Conservation (phyloP, 306 rosid genomes). For the Senna tora region DNA sequence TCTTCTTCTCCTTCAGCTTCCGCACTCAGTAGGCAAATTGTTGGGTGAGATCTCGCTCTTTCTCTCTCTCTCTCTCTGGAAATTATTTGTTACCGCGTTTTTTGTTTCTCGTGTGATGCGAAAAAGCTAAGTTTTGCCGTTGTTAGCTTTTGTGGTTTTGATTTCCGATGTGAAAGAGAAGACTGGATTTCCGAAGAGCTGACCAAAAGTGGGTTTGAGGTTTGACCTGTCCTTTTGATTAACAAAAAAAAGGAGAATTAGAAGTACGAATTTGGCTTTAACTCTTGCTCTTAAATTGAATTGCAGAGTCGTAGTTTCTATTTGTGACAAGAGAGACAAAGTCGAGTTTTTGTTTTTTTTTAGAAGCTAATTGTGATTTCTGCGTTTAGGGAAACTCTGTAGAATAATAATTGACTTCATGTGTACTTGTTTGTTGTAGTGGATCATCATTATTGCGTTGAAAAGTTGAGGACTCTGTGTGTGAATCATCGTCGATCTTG, state of each 20-base stretch:
- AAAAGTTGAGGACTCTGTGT: constrained; percentile 39
- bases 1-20: constrained; percentile 41
- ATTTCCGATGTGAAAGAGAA: constrained; percentile 55
- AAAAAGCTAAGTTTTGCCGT: constrained; percentile 15
- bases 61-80: constrained; percentile 20
- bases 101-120: neutral
- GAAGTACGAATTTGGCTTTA: constrained; percentile 3
- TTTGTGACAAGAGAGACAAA: constrained; percentile 3
- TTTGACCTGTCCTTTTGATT: constrained; percentile 42
- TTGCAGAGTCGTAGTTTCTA: constrained; percentile 47
- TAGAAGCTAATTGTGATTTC: constrained; percentile 18
- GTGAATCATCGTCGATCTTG: neutral
- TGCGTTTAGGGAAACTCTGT: constrained; percentile 33
- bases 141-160: constrained; percentile 33
- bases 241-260: neutral
- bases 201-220: constrained; percentile 49
- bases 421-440: constrained; percentile 47
- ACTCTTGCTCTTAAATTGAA: constrained; percentile 36
- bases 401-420: constrained; percentile 34
- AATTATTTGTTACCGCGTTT: constrained; percentile 14
- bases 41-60: constrained; percentile 55
- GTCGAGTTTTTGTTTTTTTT: constrained; percentile 18
- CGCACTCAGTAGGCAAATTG: constrained; percentile 33
- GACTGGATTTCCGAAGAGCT: constrained; percentile 47
- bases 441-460: constrained; percentile 40